These are phyloP conservation scores for Aspergillus sclerotioniger DNA, from an alignment of 495 filamentous ascomycete species.

Conservation along the genomic window DNA sequence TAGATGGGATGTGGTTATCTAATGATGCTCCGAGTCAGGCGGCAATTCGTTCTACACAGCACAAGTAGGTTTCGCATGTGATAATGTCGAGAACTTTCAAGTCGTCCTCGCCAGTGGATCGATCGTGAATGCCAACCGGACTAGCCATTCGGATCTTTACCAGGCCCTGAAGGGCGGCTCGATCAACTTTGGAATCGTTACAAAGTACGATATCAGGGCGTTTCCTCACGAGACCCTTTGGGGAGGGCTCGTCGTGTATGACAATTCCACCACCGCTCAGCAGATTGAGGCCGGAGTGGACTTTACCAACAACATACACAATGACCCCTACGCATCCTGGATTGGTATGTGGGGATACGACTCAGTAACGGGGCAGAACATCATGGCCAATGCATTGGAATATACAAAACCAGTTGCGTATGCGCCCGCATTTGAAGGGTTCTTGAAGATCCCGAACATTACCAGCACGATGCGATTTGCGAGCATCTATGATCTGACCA, in stretches of 20 bases:
- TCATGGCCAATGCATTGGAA: slow-evolving; percentile 17
- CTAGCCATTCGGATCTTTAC: slow-evolving; percentile 45
- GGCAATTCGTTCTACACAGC: slow-evolving; percentile 43
- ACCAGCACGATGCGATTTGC: slow-evolving; percentile 12
- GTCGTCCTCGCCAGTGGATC: slow-evolving; percentile 52
- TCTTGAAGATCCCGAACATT: slow-evolving; percentile 17
- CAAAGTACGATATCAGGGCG: slow-evolving; percentile 41
- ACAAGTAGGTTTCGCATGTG: slow-evolving; percentile 44
- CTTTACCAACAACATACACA: slow-evolving; percentile 21
- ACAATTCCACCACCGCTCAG: slow-evolving; percentile 13
- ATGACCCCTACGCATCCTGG: slow-evolving; percentile 19
- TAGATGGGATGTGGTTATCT: background rate
- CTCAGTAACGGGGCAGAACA: slow-evolving; percentile 13
- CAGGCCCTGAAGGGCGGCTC: slow-evolving; percentile 53
- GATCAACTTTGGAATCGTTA: slow-evolving; percentile 57
- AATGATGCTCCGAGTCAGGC: slow-evolving; percentile 16
- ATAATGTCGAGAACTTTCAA: slow-evolving; percentile 48
- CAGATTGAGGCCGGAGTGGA: slow-evolving; percentile 17
- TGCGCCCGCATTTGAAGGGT: slow-evolving; percentile 16
- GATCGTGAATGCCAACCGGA: slow-evolving; percentile 46
- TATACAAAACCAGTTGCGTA: slow-evolving; percentile 20
- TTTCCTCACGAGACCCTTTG: slow-evolving; percentile 36
- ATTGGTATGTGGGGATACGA: slow-evolving; percentile 23
- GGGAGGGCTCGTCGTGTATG: slow-evolving; percentile 32
- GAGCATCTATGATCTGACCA: slow-evolving; percentile 16